Percentiles rank a stretch among this genome's conserved stretches.
phyloP scores from a whole-genome alignment of 352 stramenopile genomes.

The Elongisporangium undulatum region DNA sequence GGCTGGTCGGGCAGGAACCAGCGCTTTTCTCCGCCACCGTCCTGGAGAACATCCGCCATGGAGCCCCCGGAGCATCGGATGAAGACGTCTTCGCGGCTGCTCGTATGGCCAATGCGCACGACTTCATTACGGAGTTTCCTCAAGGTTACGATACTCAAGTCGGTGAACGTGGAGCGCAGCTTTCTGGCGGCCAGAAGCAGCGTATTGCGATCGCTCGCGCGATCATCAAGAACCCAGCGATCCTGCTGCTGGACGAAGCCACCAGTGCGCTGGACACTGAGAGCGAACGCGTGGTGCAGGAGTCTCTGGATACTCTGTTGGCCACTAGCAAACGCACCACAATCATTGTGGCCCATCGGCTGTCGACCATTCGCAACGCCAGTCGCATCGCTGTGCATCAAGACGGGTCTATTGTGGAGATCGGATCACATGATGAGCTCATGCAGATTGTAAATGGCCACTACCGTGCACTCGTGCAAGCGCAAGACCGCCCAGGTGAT shows the following conservation, averaged over 20 bases:
- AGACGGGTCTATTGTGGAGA: conserved; percentile 64
- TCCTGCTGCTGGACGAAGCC: conserved; percentile 66
- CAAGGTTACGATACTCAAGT: conserved; percentile 80
- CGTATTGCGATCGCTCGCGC: too few relatives aligned
- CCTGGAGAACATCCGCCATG: conserved; percentile 17
- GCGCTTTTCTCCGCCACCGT: conserved; percentile 73
- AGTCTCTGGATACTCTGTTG: conserved; percentile 35
- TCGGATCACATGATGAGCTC: conserved; percentile 77
- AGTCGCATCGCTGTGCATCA: conserved; percentile 87
- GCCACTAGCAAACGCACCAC: conserved; percentile 31
- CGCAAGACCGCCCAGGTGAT: too few relatives aligned
- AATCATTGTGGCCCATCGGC: conserved; percentile 88
- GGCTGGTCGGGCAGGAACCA: conserved; percentile 87
- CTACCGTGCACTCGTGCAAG: conserved; percentile 42
- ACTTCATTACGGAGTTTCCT: conserved; percentile 80
- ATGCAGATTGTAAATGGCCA: conserved; percentile 42
- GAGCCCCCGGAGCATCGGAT: background rate
- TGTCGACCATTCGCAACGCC: conserved; percentile 88
- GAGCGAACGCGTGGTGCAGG: conserved; percentile 59
- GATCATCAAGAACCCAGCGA: conserved; percentile 64
- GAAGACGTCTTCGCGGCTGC: conserved; percentile 4
- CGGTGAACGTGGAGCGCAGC: conserved; percentile 60
- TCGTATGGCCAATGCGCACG: conserved; percentile 4
- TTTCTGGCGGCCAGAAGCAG: too few relatives aligned
- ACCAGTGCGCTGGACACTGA: conserved; percentile 36